Conservation (phyloP, 306 rosid genomes). For the Hippophae rhamnoides region DNA sequence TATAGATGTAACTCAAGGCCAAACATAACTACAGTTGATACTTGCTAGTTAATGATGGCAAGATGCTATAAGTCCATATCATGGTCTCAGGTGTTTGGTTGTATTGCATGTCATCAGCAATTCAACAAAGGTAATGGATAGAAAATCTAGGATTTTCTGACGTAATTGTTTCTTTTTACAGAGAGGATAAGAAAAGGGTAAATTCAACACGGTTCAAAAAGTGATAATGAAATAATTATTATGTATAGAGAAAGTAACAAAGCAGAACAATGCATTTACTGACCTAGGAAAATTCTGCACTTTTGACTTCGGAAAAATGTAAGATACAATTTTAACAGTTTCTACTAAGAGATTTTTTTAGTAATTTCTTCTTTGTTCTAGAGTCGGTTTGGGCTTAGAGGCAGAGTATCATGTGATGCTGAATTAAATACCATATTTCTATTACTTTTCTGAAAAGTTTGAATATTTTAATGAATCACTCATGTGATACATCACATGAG, state of each 20-base stretch:
- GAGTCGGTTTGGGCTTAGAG: constrained; percentile 39
- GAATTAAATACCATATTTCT: constrained; percentile 28
- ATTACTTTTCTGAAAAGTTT: constrained; percentile 34
- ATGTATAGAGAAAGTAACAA: background rate
- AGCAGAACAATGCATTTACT: background rate
- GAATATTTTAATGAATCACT: constrained; percentile 27
- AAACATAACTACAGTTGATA: too few species aligned
- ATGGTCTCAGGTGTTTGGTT: background rate
- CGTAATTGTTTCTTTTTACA: background rate
- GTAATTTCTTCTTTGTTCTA: constrained; percentile 21
- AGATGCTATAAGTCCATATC: too few species aligned
- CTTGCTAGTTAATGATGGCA: too few species aligned
- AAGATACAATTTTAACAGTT: too few species aligned
- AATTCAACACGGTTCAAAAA: background rate
- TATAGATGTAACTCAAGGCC: background rate
- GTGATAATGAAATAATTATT: background rate
- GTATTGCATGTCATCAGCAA: background rate
- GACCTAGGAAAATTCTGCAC: too few species aligned
- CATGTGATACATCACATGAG: constrained; percentile 63
- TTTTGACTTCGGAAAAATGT: background rate
- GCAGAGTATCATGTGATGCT: constrained; percentile 58
- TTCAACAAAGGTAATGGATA: background rate
- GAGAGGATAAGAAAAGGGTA: background rate
- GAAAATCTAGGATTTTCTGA: background rate
- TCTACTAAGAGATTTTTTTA: background rate